These are phyloP conservation scores for Petunia axillaris DNA, from an alignment of 257 asterid genomes.

Conservation along the genomic window DNA sequence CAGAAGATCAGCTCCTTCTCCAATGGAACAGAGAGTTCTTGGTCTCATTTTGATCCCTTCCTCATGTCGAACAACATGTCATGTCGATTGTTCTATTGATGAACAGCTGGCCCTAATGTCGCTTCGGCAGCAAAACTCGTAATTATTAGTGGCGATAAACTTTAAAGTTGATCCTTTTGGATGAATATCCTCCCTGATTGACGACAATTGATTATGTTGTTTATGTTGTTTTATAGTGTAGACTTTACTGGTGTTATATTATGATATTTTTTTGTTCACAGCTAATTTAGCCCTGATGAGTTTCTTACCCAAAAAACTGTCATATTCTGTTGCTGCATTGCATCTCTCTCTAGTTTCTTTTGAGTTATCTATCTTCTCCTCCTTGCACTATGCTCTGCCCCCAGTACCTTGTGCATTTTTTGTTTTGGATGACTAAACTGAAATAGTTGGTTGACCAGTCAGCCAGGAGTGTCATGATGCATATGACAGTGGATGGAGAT, in stretches of 20 bases:
- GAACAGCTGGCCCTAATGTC: constrained; percentile 69
- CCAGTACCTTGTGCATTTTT: neutral
- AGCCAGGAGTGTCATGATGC: neutral
- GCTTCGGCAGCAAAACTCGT: constrained; percentile 42
- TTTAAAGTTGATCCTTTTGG: neutral
- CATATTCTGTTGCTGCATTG: neutral
- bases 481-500: neutral
- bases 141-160: neutral
- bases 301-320: neutral
- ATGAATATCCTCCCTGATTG: constrained; percentile 6
- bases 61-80: constrained; percentile 71
- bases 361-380: neutral
- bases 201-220: neutral
- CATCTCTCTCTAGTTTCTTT: neutral
- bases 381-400: neutral
- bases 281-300: constrained; percentile 3
- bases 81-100: constrained; percentile 72
- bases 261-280: neutral
- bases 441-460: neutral
- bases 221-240: no score
- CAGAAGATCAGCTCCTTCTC: constrained; percentile 67
- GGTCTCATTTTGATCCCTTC: constrained; percentile 89
- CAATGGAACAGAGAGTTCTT: constrained; percentile 83
- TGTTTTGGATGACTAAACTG: constrained; percentile 11
- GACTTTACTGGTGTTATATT: neutral